Conservation (phyloP, 352 stramenopile genomes). For the Globisporangium abappressorium region DNA sequence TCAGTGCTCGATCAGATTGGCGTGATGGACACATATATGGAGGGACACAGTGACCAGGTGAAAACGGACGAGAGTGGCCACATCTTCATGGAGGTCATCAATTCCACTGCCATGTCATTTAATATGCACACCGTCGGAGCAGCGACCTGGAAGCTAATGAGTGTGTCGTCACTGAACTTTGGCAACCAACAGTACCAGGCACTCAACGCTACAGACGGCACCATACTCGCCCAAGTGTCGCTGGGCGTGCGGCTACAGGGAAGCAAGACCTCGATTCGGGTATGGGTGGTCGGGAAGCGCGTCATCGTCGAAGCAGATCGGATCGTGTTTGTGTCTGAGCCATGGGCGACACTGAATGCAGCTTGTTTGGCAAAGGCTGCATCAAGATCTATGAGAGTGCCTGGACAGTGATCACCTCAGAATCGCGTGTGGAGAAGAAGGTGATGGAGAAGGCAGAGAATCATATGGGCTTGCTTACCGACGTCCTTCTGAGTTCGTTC, state of each 20-base stretch:
- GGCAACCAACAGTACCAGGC: conserved; percentile 2
- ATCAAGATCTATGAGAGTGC: conserved; percentile 3
- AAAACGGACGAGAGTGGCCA: background rate
- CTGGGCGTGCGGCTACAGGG: background rate
- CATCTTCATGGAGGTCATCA: conserved; percentile 9
- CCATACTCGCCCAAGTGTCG: background rate
- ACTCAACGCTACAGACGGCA: background rate
- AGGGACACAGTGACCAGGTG: background rate
- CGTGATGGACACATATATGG: background rate
- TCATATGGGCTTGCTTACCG: too few species aligned
- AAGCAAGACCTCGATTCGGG: background rate
- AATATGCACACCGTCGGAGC: background rate
- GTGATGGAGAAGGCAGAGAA: too few species aligned
- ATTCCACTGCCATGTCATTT: conserved; percentile 5
- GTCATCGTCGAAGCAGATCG: conserved; percentile 5
- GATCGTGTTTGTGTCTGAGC: conserved; percentile 3
- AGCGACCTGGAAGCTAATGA: conserved; percentile 12
- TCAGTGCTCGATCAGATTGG: background rate
- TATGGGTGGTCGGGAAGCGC: conserved; percentile 6
- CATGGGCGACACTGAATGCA: background rate
- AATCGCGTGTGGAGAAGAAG: too few species aligned
- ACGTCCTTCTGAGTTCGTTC: too few species aligned
- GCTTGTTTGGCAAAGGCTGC: background rate
- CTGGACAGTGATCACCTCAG: conserved; percentile 7
- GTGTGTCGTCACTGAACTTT: background rate